Evolutionary conservation across 192 early-diverging fungal species (phyloP).

Genomic region (Backusella parvicylindrica): DNA sequence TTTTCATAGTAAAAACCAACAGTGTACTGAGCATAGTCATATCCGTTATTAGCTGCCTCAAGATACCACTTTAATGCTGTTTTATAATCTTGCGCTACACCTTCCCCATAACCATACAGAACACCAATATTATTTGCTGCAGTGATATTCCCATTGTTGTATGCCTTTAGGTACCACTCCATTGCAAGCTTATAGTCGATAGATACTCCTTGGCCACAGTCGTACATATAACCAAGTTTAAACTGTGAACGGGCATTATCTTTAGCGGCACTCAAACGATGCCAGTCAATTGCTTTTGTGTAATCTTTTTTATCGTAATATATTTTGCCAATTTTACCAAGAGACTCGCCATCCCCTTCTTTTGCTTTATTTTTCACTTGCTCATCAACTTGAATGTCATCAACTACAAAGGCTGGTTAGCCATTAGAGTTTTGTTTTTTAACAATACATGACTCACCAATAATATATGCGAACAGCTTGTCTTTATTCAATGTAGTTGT

Average conservation of each 20-base stretch:
- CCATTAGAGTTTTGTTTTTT: no score
- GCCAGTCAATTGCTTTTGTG: neutral
- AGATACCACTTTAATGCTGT: neutral
- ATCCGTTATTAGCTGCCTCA: neutral
- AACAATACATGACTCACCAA: no score
- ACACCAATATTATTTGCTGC: neutral
- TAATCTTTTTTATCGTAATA: neutral
- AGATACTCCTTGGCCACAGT: neutral
- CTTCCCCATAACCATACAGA: neutral
- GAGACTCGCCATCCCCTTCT: no score
- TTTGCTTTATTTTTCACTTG: no score
- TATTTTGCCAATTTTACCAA: neutral
- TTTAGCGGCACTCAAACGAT: neutral
- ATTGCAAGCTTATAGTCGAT: neutral
- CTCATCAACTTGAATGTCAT: no score
- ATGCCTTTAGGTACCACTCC: neutral
- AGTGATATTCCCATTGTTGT: neutral
- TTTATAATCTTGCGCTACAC: neutral
- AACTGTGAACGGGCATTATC: neutral
- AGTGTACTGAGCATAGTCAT: neutral
- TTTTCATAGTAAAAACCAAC: neutral
- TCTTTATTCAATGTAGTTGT: no score
- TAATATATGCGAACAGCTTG: no score
- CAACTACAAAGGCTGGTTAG: no score
- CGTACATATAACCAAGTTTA: neutral